phyloP scores from a whole-genome alignment of 2,329 filamentous ascomycete genomes.

The Drechslera avenae region DNA sequence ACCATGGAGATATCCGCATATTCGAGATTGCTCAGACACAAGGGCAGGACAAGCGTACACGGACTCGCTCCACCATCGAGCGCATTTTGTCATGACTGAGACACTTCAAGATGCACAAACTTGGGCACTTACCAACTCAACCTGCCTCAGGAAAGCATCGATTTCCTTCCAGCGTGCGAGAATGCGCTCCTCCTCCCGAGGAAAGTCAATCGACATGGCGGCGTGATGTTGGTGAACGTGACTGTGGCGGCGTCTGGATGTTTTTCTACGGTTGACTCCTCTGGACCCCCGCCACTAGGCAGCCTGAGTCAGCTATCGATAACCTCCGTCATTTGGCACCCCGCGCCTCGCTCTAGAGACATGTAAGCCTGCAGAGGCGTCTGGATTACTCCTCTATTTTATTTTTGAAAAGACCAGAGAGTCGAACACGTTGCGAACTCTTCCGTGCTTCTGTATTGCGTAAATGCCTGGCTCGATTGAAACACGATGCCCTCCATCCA shows the following conservation, averaged over 20 bases:
- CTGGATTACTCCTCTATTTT: too few species aligned
- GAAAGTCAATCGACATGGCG: slow-evolving; percentile 86
- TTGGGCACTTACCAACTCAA: slow-evolving; percentile 64
- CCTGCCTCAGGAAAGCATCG: slow-evolving; percentile 85
- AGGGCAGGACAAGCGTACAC: not conserved
- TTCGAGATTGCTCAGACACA: not conserved
- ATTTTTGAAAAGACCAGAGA: not conserved
- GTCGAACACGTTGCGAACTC: not conserved
- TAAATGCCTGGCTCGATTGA: too few species aligned
- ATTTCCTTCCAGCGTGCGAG: slow-evolving; percentile 90
- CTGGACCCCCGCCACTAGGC: slow-evolving; percentile 15
- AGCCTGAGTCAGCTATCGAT: slow-evolving; percentile 35
- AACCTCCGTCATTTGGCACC: slow-evolving; percentile 1
- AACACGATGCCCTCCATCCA: too few species aligned
- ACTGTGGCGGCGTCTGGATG: slow-evolving; percentile 32
- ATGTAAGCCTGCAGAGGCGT: not conserved
- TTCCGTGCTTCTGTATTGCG: not conserved
- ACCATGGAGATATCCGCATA: not conserved
- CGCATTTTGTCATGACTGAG: not conserved
- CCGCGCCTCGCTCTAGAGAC: too few species aligned
- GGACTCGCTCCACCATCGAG: not conserved
- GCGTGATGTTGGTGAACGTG: slow-evolving; percentile 24
- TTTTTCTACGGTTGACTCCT: slow-evolving; percentile 37
- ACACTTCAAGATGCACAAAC: not conserved
- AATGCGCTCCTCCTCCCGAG: slow-evolving; percentile 84